Evolutionary conservation across 805 yeast species (phyloP).

Genomic region (Priceomyces medius): DNA sequence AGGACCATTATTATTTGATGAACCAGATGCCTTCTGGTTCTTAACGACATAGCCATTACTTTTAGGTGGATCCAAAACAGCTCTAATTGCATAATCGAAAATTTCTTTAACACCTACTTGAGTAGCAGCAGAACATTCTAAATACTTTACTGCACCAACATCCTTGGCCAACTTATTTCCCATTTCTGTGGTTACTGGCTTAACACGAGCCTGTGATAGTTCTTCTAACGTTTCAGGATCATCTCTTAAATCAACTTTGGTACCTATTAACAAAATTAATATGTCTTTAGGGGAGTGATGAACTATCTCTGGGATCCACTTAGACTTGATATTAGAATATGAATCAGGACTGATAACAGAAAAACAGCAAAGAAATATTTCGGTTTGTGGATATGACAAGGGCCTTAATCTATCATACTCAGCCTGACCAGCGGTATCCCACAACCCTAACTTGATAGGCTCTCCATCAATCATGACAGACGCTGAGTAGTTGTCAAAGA

Average conservation of each 20-base stretch:
- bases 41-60: conserved; percentile 14
- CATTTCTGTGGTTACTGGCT: conserved; percentile 61
- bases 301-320: conserved; percentile 77
- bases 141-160: conserved; percentile 67
- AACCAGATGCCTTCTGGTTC: conserved; percentile 2
- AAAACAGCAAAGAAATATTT: conserved; percentile 81
- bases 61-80: conserved; percentile 57
- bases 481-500: conserved; percentile 88
- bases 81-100: conserved; percentile 77
- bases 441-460: conserved; percentile 78
- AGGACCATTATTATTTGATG: conserved; percentile 4
- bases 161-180: conserved; percentile 69
- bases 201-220: conserved; percentile 57
- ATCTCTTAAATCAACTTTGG: conserved; percentile 84
- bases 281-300: conserved; percentile 78
- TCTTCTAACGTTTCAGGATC: conserved; percentile 74
- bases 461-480: conserved; percentile 80
- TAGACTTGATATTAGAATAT: conserved; percentile 74
- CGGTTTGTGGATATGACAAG: conserved; percentile 88
- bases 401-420: conserved; percentile 91
- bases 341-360: conserved; percentile 80
- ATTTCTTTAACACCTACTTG: conserved; percentile 84
- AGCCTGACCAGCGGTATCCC: conserved; percentile 97
- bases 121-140: conserved; percentile 89
- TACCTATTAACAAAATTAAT: conserved; percentile 74